phyloP scores from a whole-genome alignment of 164 flowering plant species.

The Buxus sempervirens region DNA sequence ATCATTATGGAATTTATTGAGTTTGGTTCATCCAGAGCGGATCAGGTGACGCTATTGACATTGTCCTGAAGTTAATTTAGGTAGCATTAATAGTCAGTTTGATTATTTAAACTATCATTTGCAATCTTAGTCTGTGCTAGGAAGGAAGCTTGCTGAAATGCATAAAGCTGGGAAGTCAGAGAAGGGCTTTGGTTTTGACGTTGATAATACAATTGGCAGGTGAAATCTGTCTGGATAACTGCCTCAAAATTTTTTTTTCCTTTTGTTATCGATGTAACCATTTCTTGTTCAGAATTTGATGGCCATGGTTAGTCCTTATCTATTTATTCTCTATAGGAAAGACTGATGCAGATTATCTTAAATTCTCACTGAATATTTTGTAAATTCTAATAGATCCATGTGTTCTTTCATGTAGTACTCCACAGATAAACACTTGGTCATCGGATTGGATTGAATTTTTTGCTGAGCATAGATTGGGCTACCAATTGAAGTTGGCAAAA shows the following conservation, averaged over 20 bases:
- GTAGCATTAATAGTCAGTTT: not conserved
- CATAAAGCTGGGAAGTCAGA: slow-evolving; percentile 81
- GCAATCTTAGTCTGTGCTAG: slow-evolving; percentile 58
- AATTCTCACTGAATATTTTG: not conserved
- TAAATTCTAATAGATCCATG: slow-evolving; percentile 2
- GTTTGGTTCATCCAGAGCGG: slow-evolving; percentile 77
- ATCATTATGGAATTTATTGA: slow-evolving; percentile 94
- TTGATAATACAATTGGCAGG: slow-evolving; percentile 96
- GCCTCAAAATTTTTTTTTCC: not conserved
- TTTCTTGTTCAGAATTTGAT: not conserved
- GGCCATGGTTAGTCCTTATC: not conserved
- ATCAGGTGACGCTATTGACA: slow-evolving; percentile 54
- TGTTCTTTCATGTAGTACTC: slow-evolving; percentile 51
- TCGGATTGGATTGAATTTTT: slow-evolving; percentile 86
- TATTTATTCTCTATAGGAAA: not conserved
- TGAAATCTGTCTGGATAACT: slow-evolving; percentile 11
- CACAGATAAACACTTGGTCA: slow-evolving; percentile 90
- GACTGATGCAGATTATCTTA: not conserved
- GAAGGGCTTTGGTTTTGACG: slow-evolving; percentile 88
- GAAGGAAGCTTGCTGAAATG: slow-evolving; percentile 94
- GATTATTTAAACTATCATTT: slow-evolving; percentile 4
- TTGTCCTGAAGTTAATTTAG: slow-evolving; percentile 1
- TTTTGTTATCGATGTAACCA: not conserved
- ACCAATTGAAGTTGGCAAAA: slow-evolving; percentile 72
- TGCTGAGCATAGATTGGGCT: slow-evolving; percentile 85